Percentiles rank a stretch among this genome's conserved stretches.
phyloP scores from a whole-genome alignment of 345 rosid genomes.

The Theobroma cacao region DNA sequence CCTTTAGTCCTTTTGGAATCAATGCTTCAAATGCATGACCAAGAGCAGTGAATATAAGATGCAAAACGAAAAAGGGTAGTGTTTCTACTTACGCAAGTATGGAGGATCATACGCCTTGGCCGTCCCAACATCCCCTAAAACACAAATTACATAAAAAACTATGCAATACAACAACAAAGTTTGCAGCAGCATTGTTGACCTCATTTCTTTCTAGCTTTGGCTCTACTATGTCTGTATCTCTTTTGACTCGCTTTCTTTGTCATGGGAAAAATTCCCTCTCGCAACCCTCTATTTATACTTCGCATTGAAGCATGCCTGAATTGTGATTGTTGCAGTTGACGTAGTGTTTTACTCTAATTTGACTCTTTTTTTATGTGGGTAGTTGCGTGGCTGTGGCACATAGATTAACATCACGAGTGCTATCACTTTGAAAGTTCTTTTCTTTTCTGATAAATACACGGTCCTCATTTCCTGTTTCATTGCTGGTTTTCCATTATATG shows the following conservation, averaged over 20 bases:
- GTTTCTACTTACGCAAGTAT: constrained; percentile 22
- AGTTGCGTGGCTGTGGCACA: not conserved
- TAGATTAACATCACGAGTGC: not conserved
- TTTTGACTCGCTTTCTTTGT: not conserved
- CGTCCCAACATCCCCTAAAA: constrained; percentile 29
- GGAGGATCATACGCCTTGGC: constrained; percentile 26
- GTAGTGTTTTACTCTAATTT: not conserved
- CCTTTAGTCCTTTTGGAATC: no score
- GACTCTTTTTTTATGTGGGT: not conserved
- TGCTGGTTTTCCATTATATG: no score
- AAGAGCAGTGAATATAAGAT: not conserved
- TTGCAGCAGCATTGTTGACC: not conserved
- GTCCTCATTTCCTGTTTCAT: not conserved
- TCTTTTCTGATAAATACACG: no score
- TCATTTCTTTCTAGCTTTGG: not conserved
- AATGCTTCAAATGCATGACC: not conserved
- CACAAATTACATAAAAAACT: not conserved
- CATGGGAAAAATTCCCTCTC: not conserved
- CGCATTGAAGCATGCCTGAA: not conserved
- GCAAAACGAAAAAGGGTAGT: not conserved
- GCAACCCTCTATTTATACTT: not conserved
- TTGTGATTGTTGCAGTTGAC: no score
- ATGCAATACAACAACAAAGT: constrained; percentile 1
- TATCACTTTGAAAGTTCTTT: not conserved
- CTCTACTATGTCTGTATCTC: not conserved